Percentiles rank a stretch among this genome's conserved stretches.
These are phyloP conservation scores for Eucalyptus globulus DNA, from an alignment of 345 rosid genomes.

Conservation along the genomic window DNA sequence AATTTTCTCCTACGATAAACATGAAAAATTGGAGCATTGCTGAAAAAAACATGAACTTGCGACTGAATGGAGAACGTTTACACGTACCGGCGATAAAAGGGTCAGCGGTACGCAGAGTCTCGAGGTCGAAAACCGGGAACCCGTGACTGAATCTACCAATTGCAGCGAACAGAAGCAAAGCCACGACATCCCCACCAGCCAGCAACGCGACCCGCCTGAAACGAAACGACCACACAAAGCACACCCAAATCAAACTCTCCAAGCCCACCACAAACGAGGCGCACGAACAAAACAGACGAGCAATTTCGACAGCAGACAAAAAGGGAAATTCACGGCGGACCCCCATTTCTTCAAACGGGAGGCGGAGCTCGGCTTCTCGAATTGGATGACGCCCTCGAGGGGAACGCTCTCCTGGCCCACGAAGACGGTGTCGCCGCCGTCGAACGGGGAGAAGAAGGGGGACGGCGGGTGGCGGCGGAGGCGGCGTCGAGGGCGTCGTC, in stretches of 20 bases:
- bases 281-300: not conserved
- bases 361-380: conserved; percentile 54
- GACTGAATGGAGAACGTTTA: not conserved
- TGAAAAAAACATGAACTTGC: not conserved
- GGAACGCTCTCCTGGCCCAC: conserved; percentile 62
- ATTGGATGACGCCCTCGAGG: conserved; percentile 87
- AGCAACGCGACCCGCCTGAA: conserved; percentile 68
- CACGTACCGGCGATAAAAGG: conserved; percentile 79
- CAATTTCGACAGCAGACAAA: not conserved
- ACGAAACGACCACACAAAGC: not conserved
- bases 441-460: not conserved
- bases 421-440: conserved; percentile 26
- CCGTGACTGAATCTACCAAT: conserved; percentile 92
- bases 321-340: conserved; percentile 6
- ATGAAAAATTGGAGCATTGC: not conserved
- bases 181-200: conserved; percentile 87
- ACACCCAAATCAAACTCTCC: not conserved
- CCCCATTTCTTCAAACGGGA: conserved; percentile 62
- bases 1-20: not conserved
- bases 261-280: not conserved
- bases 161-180: conserved; percentile 69
- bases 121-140: conserved; percentile 42
- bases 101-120: conserved; percentile 86
- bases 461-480: not conserved
- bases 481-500: conserved; percentile 43